Evolutionary conservation across 345 rosid species (phyloP).

Genomic region (Rhizophora apiculata): DNA sequence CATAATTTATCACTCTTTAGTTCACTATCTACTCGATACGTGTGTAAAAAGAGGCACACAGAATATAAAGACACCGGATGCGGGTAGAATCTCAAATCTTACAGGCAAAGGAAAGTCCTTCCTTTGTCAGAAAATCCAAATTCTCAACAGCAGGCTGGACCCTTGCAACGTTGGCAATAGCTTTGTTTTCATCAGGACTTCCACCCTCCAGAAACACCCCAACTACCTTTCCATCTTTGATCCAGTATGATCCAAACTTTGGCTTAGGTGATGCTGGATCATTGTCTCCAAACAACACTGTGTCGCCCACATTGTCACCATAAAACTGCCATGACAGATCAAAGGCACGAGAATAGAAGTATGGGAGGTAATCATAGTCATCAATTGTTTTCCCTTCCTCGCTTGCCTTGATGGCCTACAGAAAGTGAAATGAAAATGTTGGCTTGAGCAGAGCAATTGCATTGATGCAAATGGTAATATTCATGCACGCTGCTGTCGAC

Average conservation of each 20-base stretch:
- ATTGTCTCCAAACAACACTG: slow-evolving; percentile 76
- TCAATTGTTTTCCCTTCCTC: slow-evolving; percentile 67
- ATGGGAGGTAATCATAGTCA: slow-evolving; percentile 89
- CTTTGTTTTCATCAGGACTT: slow-evolving; percentile 78
- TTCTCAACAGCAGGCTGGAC: slow-evolving; percentile 57
- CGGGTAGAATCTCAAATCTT: slow-evolving; percentile 46
- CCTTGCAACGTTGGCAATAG: slow-evolving; percentile 83
- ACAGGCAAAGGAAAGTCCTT: slow-evolving; percentile 79
- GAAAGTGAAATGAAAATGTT: neutral
- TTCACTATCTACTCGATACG: neutral
- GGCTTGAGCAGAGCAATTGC: neutral
- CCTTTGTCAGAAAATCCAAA: slow-evolving; percentile 52
- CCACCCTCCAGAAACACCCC: slow-evolving; percentile 96
- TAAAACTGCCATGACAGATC: slow-evolving; percentile 97
- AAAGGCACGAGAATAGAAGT: slow-evolving; percentile 91
- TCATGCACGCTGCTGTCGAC: too few species aligned
- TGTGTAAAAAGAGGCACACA: neutral
- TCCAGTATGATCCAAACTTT: slow-evolving; percentile 88
- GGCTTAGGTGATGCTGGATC: slow-evolving; percentile 55
- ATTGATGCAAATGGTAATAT: neutral
- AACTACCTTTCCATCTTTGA: slow-evolving; percentile 76
- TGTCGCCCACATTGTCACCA: slow-evolving; percentile 91
- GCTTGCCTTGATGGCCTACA: slow-evolving; percentile 71
- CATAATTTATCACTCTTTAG: neutral
- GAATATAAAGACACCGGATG: neutral